Percentiles rank a stretch among this genome's conserved stretches.
These are phyloP conservation scores for Sanghuangporus weigelae DNA, from an alignment of 1,284 basidiomycete genomes.

Conservation along the genomic window DNA sequence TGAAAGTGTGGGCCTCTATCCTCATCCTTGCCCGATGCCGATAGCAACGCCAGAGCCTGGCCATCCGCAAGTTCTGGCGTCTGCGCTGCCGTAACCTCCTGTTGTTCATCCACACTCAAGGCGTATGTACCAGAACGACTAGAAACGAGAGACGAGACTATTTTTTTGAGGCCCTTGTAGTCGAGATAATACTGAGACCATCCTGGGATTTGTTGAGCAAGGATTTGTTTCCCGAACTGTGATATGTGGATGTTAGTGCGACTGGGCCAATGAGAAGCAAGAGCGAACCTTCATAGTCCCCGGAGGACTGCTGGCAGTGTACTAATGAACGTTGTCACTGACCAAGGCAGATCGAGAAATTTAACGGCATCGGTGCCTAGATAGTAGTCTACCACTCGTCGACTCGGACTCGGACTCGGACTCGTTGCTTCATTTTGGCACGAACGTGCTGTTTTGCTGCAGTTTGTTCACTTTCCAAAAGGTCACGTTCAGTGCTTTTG, in stretches of 20 bases:
- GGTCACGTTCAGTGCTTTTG: neutral
- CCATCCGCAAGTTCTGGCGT: slow-evolving; percentile 5
- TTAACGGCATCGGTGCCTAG: neutral
- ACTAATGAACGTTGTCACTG: neutral
- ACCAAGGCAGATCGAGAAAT: neutral
- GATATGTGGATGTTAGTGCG: slow-evolving; percentile 18
- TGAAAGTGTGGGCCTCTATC: slow-evolving; percentile 76
- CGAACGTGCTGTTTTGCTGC: slow-evolving; percentile 8
- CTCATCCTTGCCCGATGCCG: slow-evolving; percentile 55
- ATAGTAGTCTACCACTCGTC: neutral
- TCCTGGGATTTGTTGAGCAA: slow-evolving; percentile 94
- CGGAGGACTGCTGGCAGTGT: slow-evolving; percentile 2
- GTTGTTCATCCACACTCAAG: slow-evolving; percentile 79
- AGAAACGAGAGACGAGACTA: slow-evolving; percentile 95
- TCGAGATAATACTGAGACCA: slow-evolving; percentile 97
- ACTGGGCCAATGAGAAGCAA: slow-evolving; percentile 1
- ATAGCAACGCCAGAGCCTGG: slow-evolving; percentile 38
- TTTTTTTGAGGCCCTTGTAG: slow-evolving; percentile 98
- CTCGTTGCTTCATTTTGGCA: neutral
- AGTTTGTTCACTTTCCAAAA: neutral
- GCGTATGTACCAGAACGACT: slow-evolving; percentile 80
- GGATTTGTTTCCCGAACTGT: slow-evolving; percentile 98
- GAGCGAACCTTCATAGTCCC: slow-evolving; percentile 31
- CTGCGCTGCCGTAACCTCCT: slow-evolving; percentile 29
- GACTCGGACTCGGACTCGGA: too few species aligned